These are phyloP conservation scores for Saraca asoca DNA, from an alignment of 331 rosid species.

Conservation along the genomic window DNA sequence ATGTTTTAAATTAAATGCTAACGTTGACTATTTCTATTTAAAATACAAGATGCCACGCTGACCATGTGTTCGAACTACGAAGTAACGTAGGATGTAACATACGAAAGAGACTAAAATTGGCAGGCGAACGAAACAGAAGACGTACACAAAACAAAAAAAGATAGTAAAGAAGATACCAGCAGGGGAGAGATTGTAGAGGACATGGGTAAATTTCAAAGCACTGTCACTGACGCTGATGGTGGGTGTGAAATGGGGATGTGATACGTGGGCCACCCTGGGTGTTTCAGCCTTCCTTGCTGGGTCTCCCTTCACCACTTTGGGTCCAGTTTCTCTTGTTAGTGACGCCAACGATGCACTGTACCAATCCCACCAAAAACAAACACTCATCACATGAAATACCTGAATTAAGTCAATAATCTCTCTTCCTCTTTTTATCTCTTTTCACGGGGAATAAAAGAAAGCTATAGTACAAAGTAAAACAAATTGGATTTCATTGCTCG, in stretches of 20 bases:
- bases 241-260: slow-evolving; percentile 46
- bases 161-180: slow-evolving; percentile 51
- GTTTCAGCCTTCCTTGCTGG: slow-evolving; percentile 53
- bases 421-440: too few species aligned
- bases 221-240: slow-evolving; percentile 81
- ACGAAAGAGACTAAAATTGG: background rate
- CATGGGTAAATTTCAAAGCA: slow-evolving; percentile 80
- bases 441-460: too few species aligned
- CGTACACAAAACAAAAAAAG: background rate
- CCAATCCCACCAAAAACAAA: background rate
- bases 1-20: too few species aligned
- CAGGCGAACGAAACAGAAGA: background rate
- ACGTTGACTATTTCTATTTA: too few species aligned
- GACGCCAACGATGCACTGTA: slow-evolving; percentile 89
- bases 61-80: background rate
- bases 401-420: too few species aligned
- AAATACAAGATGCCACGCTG: too few species aligned
- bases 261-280: slow-evolving; percentile 42
- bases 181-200: slow-evolving; percentile 91
- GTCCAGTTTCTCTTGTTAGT: slow-evolving; percentile 80
- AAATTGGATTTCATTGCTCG: too few species aligned
- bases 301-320: slow-evolving; percentile 85
- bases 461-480: too few species aligned
- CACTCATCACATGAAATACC: too few species aligned
- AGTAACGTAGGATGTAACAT: background rate